Evolutionary conservation across 2,329 filamentous ascomycete genomes (phyloP).

Genomic region (Fonsecaea erecta): DNA sequence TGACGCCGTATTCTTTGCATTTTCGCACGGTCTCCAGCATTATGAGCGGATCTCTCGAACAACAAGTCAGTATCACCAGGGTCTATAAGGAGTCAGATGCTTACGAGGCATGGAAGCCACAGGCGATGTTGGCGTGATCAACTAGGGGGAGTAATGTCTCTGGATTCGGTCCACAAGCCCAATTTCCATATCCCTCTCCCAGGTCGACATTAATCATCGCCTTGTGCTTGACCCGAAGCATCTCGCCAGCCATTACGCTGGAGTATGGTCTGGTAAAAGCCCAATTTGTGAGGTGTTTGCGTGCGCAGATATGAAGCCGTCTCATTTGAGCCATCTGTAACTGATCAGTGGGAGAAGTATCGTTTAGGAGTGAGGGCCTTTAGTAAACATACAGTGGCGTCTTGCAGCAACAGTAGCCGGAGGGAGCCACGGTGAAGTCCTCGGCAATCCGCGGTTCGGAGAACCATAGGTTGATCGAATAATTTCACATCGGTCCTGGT

Average conservation of each 20-base stretch:
- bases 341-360: neutral
- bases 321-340: neutral
- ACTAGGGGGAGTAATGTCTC: conserved; percentile 64
- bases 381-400: neutral
- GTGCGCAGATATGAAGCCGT: neutral
- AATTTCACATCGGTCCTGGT: neutral
- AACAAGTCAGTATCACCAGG: no score
- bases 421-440: neutral
- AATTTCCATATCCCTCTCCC: conserved; percentile 22
- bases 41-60: neutral
- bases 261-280: neutral
- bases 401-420: neutral
- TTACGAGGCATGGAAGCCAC: conserved; percentile 54
- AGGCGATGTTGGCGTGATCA: conserved; percentile 66
- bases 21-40: conserved; percentile 1
- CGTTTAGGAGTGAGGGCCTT: neutral
- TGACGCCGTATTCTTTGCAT: conserved; percentile 62
- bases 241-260: neutral
- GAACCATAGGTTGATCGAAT: neutral
- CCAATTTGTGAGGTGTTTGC: neutral
- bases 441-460: conserved; percentile 4
- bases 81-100: conserved; percentile 45
- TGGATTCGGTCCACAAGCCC: conserved; percentile 54
- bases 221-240: conserved; percentile 6
- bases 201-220: conserved; percentile 21